These are phyloP conservation scores for peach (Prunus persica) DNA, from an alignment of 306 rosid species.

Conservation along the genomic window DNA sequence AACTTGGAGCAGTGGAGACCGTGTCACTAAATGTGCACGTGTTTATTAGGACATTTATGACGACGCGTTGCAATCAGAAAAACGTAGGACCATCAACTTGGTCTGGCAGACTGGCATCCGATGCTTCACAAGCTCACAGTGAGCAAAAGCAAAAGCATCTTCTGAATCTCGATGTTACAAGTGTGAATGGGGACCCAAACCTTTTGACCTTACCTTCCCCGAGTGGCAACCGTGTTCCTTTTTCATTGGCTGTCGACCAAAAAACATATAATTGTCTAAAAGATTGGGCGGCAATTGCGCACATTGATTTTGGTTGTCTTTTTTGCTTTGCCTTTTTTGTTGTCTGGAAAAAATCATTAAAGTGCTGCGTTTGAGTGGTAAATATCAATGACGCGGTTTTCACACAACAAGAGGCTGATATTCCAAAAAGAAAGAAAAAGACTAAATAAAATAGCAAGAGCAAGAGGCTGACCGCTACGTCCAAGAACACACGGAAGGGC, in stretches of 20 bases:
- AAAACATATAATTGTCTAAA: background rate
- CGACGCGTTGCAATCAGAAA: no score
- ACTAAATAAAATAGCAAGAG: background rate
- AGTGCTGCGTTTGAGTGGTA: background rate
- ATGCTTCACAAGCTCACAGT: background rate
- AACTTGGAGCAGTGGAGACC: no score
- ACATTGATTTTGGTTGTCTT: background rate
- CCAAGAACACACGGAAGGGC: background rate
- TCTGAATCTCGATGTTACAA: background rate
- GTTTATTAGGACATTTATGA: no score
- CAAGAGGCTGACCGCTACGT: background rate
- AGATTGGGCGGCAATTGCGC: background rate
- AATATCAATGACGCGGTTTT: background rate
- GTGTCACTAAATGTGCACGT: no score
- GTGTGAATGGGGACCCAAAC: background rate
- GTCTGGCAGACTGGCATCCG: background rate
- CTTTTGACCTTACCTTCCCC: background rate
- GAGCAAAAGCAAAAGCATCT: background rate
- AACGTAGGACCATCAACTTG: background rate
- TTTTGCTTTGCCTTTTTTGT: background rate
- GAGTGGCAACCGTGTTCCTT: background rate
- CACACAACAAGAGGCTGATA: no score
- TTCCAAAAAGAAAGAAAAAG: no score
- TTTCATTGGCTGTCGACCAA: background rate
- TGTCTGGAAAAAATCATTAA: background rate